Evolutionary conservation across 139 green algal species (phyloP), one percentile per base, ranked within the genome.

Genomic region (Chlamydomonas schloesseri): DNA sequence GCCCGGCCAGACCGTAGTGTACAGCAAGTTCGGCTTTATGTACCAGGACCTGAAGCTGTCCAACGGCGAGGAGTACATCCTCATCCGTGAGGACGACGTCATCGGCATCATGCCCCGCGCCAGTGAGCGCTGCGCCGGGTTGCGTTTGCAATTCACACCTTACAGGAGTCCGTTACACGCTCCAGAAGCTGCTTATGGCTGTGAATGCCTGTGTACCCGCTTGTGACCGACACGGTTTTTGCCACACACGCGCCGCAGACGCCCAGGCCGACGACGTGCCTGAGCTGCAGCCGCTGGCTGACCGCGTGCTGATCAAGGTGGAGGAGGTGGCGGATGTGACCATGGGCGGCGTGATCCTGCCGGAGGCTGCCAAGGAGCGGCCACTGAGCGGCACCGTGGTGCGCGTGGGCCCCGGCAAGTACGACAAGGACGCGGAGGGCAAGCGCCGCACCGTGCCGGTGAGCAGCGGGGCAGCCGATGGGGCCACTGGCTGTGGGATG

Each of bases 21-120:
- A 99, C 94, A 96, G 86, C 93, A 99, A 99, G 88, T 99, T 99
- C 90, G 97, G 97, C 42, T 96, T 99, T 81, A 97, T 97, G 34
- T 95, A 93, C 73, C 96, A 92, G 6, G 97, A 99, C 75, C 29
- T 99, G 17, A 92, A 95, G 76, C 28, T 98, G 69, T 75, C 78
- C 4, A 73, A 92, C 37, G 95, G 89, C 0, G 79, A 95, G 50
- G 78, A 93, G 69, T 97, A 97, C 87, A 94, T 97, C 81, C 89
- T 99, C 3, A 96, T 99, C 47, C 83, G 94, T 21, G 97, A 99
- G 81, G 90, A 96, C 58, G 97, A 99, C 78, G 89, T 97, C 28
- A 98, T 99, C 31, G 97, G 96, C 88, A 92, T 95, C 72, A 95
- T 99, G 95, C 89, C 89, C 42, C 65, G 80, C 0, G 46, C 10